These are phyloP conservation scores for Ophiostoma ulmi DNA, from an alignment of 2,329 filamentous ascomycete species.

Conservation along the genomic window DNA sequence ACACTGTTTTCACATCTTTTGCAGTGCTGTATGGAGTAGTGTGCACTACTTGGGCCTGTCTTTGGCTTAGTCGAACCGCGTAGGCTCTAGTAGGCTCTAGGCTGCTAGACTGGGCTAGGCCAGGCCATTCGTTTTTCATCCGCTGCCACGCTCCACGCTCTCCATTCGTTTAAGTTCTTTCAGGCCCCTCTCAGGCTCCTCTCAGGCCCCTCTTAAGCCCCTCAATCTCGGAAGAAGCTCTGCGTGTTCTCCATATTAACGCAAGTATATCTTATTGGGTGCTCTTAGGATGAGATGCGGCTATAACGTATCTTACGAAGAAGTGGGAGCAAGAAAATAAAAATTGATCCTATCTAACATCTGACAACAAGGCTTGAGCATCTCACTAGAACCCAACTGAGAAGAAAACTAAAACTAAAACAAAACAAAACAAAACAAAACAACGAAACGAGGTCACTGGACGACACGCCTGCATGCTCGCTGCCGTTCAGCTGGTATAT, in stretches of 20 bases:
- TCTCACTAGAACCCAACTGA: not conserved
- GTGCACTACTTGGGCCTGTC: not conserved
- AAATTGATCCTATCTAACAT: not conserved
- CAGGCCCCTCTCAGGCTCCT: not conserved
- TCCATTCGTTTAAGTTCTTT: not conserved
- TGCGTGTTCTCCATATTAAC: not conserved
- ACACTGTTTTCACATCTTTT: not conserved
- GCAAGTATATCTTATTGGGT: not conserved
- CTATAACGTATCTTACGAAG: not conserved
- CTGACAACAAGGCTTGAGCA: not conserved
- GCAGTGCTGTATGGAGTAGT: not conserved
- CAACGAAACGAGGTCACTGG: not conserved
- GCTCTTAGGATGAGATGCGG: not conserved
- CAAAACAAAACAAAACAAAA: not conserved
- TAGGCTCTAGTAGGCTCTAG: conserved; percentile 4
- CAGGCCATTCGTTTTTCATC: not conserved
- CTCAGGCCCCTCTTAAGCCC: conserved; percentile 1
- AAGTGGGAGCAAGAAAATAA: not conserved
- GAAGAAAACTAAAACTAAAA: not conserved
- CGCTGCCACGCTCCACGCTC: not conserved
- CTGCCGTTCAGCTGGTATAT: not conserved
- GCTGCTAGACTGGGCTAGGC: conserved; percentile 1
- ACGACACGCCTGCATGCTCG: not conserved
- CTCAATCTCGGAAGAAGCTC: not conserved
- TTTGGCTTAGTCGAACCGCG: not conserved